Conservation (phyloP, 345 rosid genomes). For the Erodium maritimum region DNA sequence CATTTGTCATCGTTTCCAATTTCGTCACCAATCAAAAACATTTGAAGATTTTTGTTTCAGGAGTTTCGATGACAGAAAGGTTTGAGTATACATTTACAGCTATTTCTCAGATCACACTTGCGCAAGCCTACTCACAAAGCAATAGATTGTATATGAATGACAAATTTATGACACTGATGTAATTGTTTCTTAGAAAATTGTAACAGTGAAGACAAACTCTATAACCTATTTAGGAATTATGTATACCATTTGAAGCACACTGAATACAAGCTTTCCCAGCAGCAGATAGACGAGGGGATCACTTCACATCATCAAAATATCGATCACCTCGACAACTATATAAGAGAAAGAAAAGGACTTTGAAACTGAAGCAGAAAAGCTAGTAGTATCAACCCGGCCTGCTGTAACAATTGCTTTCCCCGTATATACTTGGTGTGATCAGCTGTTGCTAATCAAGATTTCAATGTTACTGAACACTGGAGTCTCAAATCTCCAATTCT, state of each 20-base stretch:
- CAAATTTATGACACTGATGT: slow-evolving; percentile 4
- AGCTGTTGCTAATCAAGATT: slow-evolving; percentile 4
- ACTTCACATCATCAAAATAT: slow-evolving; percentile 8
- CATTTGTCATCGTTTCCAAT: no score
- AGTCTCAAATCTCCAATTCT: slow-evolving; percentile 9
- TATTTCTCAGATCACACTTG: no score
- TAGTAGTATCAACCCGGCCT: neutral
- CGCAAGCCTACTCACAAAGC: neutral
- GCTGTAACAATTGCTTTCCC: no score
- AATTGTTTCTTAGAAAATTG: slow-evolving; percentile 11
- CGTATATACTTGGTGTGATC: slow-evolving; percentile 12
- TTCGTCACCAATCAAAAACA: no score
- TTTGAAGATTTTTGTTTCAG: no score
- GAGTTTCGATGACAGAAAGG: no score
- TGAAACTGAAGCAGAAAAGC: slow-evolving; percentile 12
- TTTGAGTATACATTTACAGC: no score
- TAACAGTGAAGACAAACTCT: slow-evolving; percentile 13
- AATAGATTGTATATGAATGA: slow-evolving; percentile 1
- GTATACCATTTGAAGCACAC: slow-evolving; percentile 26
- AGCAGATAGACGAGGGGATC: slow-evolving; percentile 9
- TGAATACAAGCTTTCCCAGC: slow-evolving; percentile 17
- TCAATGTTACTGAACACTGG: slow-evolving; percentile 2
- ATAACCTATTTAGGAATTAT: slow-evolving; percentile 21
- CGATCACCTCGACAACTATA: slow-evolving; percentile 18
- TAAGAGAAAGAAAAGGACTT: slow-evolving; percentile 4